Conservation (phyloP, 129 eudicot species). For the Flaveria ramosissima region DNA sequence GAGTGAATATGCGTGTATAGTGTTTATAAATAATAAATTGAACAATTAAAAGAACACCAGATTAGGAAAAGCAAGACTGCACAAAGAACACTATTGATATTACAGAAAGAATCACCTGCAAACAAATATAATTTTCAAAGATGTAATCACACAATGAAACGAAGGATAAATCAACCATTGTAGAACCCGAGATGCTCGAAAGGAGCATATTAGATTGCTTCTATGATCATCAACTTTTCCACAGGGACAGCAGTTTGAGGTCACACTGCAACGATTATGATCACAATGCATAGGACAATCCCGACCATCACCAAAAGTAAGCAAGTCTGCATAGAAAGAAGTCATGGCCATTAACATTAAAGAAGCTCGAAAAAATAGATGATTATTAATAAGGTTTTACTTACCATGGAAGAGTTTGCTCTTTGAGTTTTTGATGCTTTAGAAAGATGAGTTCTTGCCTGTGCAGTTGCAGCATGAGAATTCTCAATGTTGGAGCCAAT, state of each 20-base stretch:
- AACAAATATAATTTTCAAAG: slow-evolving; percentile 22
- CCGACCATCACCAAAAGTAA: slow-evolving; percentile 59
- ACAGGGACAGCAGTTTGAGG: neutral
- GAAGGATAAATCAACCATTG: slow-evolving; percentile 8
- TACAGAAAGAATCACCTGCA: slow-evolving; percentile 35
- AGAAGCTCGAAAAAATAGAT: neutral
- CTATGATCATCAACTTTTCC: neutral
- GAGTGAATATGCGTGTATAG: too few species aligned
- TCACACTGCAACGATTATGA: slow-evolving; percentile 45
- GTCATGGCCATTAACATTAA: neutral
- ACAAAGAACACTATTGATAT: neutral
- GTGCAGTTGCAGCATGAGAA: slow-evolving; percentile 88
- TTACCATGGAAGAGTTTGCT: slow-evolving; percentile 95
- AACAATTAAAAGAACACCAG: too few species aligned
- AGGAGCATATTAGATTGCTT: slow-evolving; percentile 1
- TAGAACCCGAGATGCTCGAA: slow-evolving; percentile 13
- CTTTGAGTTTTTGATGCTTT: slow-evolving; percentile 87
- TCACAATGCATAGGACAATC: slow-evolving; percentile 46
- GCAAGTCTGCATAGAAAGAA: slow-evolving; percentile 47
- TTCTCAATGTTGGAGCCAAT: slow-evolving; percentile 79
- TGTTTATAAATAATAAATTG: too few species aligned
- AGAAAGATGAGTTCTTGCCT: slow-evolving; percentile 75
- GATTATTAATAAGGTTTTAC: neutral
- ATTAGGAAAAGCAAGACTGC: neutral
- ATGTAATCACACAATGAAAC: slow-evolving; percentile 21